These are phyloP conservation scores for Kickxella alabastrina DNA, from an alignment of 192 early-diverging fungal genomes.

Conservation along the genomic window DNA sequence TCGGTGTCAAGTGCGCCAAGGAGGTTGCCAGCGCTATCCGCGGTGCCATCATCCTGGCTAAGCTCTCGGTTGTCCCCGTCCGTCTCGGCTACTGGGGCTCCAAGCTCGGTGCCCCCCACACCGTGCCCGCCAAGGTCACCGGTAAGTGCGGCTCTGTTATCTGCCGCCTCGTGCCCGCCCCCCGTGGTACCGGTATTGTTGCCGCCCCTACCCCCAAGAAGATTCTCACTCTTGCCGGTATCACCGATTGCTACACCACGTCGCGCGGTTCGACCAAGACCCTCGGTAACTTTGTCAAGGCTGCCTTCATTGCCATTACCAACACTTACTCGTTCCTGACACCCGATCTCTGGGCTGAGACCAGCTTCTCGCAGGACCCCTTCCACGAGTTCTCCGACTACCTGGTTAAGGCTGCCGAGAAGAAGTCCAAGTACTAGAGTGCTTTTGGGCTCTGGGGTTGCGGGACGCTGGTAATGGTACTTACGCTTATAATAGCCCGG, in stretches of 20 bases:
- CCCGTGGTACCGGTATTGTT: conserved; percentile 98
- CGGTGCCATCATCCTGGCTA: conserved; percentile 98
- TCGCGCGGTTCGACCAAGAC: conserved; percentile 96
- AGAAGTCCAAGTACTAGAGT: conserved; percentile 47
- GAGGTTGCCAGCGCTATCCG: conserved; percentile 98
- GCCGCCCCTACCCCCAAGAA: conserved; percentile 97
- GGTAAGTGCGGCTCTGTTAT: conserved; percentile 93
- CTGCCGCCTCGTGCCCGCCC: conserved; percentile 93
- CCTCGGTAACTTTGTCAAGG: conserved; percentile 99
- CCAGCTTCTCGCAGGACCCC: conserved; percentile 80
- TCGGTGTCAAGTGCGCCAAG: conserved; percentile 99
- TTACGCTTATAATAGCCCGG: no score
- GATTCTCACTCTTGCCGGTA: conserved; percentile 94
- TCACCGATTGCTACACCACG: conserved; percentile 96
- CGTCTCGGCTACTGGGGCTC: conserved; percentile 99
- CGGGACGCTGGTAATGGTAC: no score
- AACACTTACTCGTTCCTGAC: conserved; percentile 97
- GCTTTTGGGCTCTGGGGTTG: neutral
- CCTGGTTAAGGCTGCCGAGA: conserved; percentile 59
- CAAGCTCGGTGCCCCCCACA: conserved; percentile 94
- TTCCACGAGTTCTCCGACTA: conserved; percentile 88
- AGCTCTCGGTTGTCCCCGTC: conserved; percentile 96
- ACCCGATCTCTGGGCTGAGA: conserved; percentile 94
- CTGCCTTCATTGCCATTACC: conserved; percentile 93
- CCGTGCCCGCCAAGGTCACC: conserved; percentile 96